These are phyloP conservation scores for Fusarium brachygibbosum DNA, from an alignment of 2,329 filamentous ascomycete genomes.

Conservation along the genomic window DNA sequence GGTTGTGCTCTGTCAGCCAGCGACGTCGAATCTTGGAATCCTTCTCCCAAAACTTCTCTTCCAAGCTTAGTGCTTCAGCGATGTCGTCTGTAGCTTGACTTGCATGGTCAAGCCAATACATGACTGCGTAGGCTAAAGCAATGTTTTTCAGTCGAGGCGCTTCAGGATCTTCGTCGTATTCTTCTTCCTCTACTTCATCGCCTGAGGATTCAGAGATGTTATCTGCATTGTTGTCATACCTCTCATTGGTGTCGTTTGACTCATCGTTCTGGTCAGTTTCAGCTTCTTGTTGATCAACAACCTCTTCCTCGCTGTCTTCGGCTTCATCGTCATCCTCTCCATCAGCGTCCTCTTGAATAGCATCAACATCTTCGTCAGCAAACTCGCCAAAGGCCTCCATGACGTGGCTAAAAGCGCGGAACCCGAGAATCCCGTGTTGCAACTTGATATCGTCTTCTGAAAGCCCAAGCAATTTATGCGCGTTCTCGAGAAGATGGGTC, in stretches of 20 bases:
- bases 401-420: slow-evolving; percentile 56
- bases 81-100: slow-evolving; percentile 59
- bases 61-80: slow-evolving; percentile 56
- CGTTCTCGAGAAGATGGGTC: slow-evolving; percentile 56
- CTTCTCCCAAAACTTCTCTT: slow-evolving; percentile 56
- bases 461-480: slow-evolving; percentile 52
- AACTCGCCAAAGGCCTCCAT: slow-evolving; percentile 52
- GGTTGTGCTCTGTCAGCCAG: slow-evolving; percentile 56
- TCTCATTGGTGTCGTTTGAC: background rate
- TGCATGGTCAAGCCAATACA: slow-evolving; percentile 59
- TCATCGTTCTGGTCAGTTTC: background rate
- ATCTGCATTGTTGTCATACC: slow-evolving; percentile 16
- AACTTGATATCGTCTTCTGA: slow-evolving; percentile 56
- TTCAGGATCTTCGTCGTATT: slow-evolving; percentile 46
- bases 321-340: background rate
- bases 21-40: slow-evolving; percentile 54
- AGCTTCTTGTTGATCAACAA: slow-evolving; percentile 7
- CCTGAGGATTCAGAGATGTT: slow-evolving; percentile 11
- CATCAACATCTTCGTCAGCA: slow-evolving; percentile 26
- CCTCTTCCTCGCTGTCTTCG: slow-evolving; percentile 22
- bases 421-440: slow-evolving; percentile 58
- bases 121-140: slow-evolving; percentile 56
- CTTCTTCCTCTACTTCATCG: background rate
- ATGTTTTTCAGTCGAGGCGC: slow-evolving; percentile 45
- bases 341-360: slow-evolving; percentile 2